Percentiles rank a stretch among this genome's conserved stretches.
These are phyloP conservation scores for Calonectria fujianensis DNA, from an alignment of 2,329 filamentous ascomycete genomes.

Conservation along the genomic window DNA sequence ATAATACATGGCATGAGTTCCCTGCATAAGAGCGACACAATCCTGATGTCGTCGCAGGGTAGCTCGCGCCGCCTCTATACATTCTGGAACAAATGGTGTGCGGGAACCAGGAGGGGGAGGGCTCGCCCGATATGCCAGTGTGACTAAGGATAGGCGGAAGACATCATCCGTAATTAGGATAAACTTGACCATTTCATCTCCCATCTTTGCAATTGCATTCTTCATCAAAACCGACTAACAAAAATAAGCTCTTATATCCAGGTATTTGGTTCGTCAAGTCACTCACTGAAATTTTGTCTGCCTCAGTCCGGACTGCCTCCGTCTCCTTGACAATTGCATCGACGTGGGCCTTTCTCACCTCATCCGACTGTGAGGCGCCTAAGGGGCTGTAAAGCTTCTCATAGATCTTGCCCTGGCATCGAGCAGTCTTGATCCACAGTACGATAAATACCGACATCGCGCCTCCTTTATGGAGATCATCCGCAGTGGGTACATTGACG, in stretches of 20 bases:
- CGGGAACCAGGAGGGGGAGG: conserved; percentile 55
- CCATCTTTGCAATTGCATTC: conserved; percentile 49
- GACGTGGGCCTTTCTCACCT: conserved; percentile 59
- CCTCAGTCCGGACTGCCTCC: conserved; percentile 52
- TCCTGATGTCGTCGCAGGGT: conserved; percentile 65
- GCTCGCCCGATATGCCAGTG: conserved; percentile 66
- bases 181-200: conserved; percentile 59
- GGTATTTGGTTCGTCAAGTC: neutral
- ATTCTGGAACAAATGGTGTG: conserved; percentile 64
- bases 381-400: conserved; percentile 71
- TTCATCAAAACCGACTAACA: conserved; percentile 44
- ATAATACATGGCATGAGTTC: conserved; percentile 62
- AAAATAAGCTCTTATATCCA: neutral
- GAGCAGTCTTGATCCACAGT: conserved; percentile 71
- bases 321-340: conserved; percentile 57
- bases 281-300: conserved; percentile 46
- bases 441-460: conserved; percentile 61
- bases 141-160: conserved; percentile 63
- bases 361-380: conserved; percentile 60
- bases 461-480: conserved; percentile 55
- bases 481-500: conserved; percentile 58
- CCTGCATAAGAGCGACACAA: conserved; percentile 62
- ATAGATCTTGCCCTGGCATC: conserved; percentile 74
- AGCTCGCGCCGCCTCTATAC: conserved; percentile 64
- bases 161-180: conserved; percentile 65